Evolutionary conservation across 345 rosid genomes (phyloP), one percentile per base, ranked within the genome.

Genomic region (Eucalyptus marginata): DNA sequence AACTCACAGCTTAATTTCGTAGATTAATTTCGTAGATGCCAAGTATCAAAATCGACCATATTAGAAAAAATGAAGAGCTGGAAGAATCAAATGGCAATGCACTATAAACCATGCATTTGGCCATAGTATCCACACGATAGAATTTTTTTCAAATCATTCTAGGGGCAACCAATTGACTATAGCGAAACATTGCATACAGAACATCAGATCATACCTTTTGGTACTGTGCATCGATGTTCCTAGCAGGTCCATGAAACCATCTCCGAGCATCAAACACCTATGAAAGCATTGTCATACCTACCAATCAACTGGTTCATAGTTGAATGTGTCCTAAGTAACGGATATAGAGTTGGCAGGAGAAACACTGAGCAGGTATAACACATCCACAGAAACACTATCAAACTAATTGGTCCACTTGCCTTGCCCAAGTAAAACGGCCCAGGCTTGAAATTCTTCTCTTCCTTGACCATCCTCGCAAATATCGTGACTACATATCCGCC

Each of bases 241-340:
- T 90, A 49, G 93, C 95, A 85, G 95, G 97, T 62, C 95, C 97
- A 86, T 92, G 91, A 86, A 95, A 95, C 95, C 93, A 95, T 91
- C 89, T 93, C 87, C 93, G 92, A 3, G 94, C 95, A 90, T 93
- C 95, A 79, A 93, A 40, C 13, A 89, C 27, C 96, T 94, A 92
- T 94, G 96, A 95, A 27, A 94, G 91, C 95, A 93, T 92, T 81
- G 93, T 90, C 87, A 92, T 36, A 49, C 93, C 91, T 90, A 87
- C n/a, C 90, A 68, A 64, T 95, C 96, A 49, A 93, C 93, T 0
- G 97, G 96, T 15, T 96, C 93, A 88, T 93, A 93, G 90, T 92
- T 95, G 92, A 95, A 94, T 29, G 89, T 93, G 31, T 91, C 90
- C 95, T 92, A 93, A 18, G 86, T 14, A 62, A 94, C 91, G 6